These are phyloP conservation scores for Cladophialophora carrionii DNA, from an alignment of 2,329 filamentous ascomycete genomes.

Conservation along the genomic window DNA sequence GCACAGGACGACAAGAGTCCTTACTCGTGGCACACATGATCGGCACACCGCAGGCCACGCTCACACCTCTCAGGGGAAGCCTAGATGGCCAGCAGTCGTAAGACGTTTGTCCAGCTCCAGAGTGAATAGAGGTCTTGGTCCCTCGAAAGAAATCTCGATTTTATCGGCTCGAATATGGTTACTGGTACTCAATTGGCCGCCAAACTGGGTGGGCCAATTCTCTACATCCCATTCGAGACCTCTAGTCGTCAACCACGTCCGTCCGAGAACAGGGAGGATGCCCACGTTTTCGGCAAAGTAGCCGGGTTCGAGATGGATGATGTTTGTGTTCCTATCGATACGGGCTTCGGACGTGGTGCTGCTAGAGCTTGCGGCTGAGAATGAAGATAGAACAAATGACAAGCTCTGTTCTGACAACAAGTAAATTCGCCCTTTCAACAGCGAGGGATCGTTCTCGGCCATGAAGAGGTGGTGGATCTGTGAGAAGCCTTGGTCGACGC, in stretches of 20 bases:
- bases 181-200: constrained; percentile 75
- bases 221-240: constrained; percentile 91
- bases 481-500: constrained; percentile 89
- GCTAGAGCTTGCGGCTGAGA: background rate
- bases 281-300: constrained; percentile 77
- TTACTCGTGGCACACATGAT: background rate
- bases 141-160: constrained; percentile 58
- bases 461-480: constrained; percentile 81
- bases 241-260: constrained; percentile 73
- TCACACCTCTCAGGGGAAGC: background rate
- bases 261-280: constrained; percentile 80
- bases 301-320: constrained; percentile 63
- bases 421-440: constrained; percentile 65
- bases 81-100: constrained; percentile 16
- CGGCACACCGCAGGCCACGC: background rate
- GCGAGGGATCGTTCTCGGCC: constrained; percentile 46
- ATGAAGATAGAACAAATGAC: constrained; percentile 69
- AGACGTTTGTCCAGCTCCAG: constrained; percentile 61
- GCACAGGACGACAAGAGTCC: background rate
- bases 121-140: constrained; percentile 70
- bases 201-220: constrained; percentile 77
- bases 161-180: constrained; percentile 69
- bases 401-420: constrained; percentile 80
- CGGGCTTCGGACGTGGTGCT: background rate
- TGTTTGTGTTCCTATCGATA: constrained; percentile 60